Evolutionary conservation across 2,329 filamentous ascomycete species (phyloP), one percentile per base, ranked within the genome.

Genomic region (Neonectria ditissima): DNA sequence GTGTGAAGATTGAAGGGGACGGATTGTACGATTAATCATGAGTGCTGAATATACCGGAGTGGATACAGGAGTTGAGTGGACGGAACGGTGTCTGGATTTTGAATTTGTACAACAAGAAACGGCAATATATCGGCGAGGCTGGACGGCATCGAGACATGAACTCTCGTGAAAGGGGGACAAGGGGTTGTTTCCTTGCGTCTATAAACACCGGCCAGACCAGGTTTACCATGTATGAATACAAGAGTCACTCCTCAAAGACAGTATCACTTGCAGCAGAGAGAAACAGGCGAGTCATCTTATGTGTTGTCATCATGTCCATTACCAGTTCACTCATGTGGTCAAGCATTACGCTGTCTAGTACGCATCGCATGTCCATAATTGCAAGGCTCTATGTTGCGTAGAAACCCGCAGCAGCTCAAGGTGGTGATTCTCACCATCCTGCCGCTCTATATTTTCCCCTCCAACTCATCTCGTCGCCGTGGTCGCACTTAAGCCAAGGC

Each of bases 401-500:
- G 41, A 55, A 47, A 55, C 22, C 44, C 26, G 22, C 44, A 54
- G 55, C 55, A 22, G 48, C 54, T 43, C 43, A 37, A 39, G 24
- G 44, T 20, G 34, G 24, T 20, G 54, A 48, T 32, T 55, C 45
- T 62, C 39, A 20, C 39, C 18, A 41, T 59, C 65, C 41, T 63
- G 26, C 16, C 64, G 59, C 56, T 62, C 48, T 62, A 58, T 66
- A 60, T 69, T 67, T 56, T 72, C 22, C 53, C 59, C 52, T 53
- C 57, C 26, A 44, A 65, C 47, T 60, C 69, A 63, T 70, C 55
- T 62, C 63, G 45, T 69, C 66, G 66, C 72, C 37, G 57, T 63
- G 65, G 56, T 59, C 26, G 44, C 43, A 54, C 41, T 67, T 78
- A 84, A 58, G 72, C 78, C 66, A 93, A 76, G 20, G 82, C 82